Evolutionary conservation across 2,329 filamentous ascomycete species (phyloP).

Genomic region (Penicillium sp.): DNA sequence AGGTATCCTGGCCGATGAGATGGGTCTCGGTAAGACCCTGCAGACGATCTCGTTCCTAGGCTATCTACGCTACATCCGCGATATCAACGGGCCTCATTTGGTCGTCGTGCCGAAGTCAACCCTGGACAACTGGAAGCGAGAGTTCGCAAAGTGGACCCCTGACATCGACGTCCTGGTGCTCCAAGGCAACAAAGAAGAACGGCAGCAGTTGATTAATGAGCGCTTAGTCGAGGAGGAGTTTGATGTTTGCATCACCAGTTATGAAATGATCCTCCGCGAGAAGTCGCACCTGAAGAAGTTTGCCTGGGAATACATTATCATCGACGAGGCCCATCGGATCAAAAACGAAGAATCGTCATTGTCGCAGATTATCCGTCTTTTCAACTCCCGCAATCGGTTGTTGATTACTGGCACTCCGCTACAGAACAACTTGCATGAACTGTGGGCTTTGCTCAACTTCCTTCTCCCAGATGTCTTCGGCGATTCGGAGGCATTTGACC

Average conservation of each 20-base stretch:
- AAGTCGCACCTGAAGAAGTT: constrained; percentile 96
- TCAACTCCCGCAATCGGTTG: constrained; percentile 90
- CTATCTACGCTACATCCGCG: constrained; percentile 86
- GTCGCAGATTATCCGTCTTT: constrained; percentile 92
- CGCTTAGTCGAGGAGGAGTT: constrained; percentile 92
- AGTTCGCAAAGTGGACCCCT: constrained; percentile 91
- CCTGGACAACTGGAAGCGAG: constrained; percentile 95
- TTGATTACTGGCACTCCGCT: constrained; percentile 95
- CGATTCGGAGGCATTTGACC: constrained; percentile 92
- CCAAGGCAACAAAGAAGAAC: constrained; percentile 93
- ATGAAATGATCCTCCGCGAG: constrained; percentile 97
- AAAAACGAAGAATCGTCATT: constrained; percentile 99
- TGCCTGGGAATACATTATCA: constrained; percentile 99
- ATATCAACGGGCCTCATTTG: constrained; percentile 85
- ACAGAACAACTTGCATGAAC: constrained; percentile 96
- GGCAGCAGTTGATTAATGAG: constrained; percentile 81
- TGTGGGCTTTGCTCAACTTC: constrained; percentile 97
- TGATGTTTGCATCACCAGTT: constrained; percentile 96
- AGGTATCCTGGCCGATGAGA: constrained; percentile 95
- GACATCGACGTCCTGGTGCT: constrained; percentile 92
- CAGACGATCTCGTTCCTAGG: constrained; percentile 97
- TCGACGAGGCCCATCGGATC: constrained; percentile 97
- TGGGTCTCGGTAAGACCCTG: constrained; percentile 96
- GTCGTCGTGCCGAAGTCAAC: constrained; percentile 95
- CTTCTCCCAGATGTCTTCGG: constrained; percentile 97